Conservation (phyloP, 2,329 filamentous ascomycete genomes). For the Cercospora zeina region DNA sequence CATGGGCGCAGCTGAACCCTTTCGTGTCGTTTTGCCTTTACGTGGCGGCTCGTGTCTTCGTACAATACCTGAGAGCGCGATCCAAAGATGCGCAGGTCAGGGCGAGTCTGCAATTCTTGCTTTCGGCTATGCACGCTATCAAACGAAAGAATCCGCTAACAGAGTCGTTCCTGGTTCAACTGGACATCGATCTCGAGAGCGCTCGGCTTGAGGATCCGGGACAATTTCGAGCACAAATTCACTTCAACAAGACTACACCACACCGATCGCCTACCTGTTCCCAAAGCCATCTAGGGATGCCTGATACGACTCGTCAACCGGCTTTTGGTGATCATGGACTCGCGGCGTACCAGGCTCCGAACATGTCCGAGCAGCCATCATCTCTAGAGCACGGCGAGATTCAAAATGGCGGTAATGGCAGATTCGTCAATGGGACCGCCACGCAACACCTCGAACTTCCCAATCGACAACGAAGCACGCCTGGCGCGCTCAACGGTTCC, state of each 20-base stretch:
- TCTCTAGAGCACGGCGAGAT: neutral
- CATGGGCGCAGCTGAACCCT: conserved; percentile 66
- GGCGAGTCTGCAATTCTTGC: conserved; percentile 83
- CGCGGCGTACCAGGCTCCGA: conserved; percentile 30
- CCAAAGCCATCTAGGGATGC: conserved; percentile 22
- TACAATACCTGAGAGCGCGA: conserved; percentile 93
- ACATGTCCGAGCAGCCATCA: neutral
- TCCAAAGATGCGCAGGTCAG: conserved; percentile 77
- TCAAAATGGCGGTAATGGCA: conserved; percentile 10
- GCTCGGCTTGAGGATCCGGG: conserved; percentile 56
- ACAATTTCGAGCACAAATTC: conserved; percentile 29
- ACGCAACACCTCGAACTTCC: conserved; percentile 30
- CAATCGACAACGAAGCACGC: conserved; percentile 32
- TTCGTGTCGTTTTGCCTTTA: conserved; percentile 96
- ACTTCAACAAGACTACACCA: conserved; percentile 1
- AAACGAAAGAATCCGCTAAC: conserved; percentile 87
- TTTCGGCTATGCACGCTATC: conserved; percentile 85
- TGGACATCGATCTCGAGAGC: conserved; percentile 86
- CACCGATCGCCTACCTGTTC: conserved; percentile 27
- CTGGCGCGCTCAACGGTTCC: conserved; percentile 28
- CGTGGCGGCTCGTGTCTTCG: conserved; percentile 90
- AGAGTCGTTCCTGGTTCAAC: conserved; percentile 89
- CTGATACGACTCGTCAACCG: conserved; percentile 8
- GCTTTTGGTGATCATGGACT: conserved; percentile 34
- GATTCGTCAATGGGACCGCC: neutral